These are phyloP conservation scores for Ceratonia siliqua DNA, from an alignment of 306 rosid genomes.

Conservation along the genomic window DNA sequence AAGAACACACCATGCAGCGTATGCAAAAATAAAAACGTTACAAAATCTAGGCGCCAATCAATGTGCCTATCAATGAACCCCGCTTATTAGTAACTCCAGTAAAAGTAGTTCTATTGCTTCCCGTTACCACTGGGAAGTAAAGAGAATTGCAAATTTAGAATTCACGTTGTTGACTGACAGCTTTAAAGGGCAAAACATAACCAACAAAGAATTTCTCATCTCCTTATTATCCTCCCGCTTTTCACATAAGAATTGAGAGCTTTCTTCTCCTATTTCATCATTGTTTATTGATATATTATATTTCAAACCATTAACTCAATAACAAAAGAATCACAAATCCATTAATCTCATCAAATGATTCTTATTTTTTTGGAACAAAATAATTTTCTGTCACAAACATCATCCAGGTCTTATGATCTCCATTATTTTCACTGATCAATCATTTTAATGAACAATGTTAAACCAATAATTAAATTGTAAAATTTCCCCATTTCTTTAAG, in stretches of 20 bases:
- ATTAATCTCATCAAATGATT: not conserved
- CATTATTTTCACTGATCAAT: not conserved
- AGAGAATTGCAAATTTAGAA: not conserved
- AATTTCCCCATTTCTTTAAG: not conserved
- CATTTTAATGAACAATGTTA: not conserved
- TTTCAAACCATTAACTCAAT: too few relatives aligned
- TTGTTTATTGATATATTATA: too few relatives aligned
- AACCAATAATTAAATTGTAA: not conserved
- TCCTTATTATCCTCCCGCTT: not conserved
- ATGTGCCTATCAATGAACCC: not conserved
- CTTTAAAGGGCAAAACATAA: constrained; percentile 7
- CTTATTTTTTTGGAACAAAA: not conserved
- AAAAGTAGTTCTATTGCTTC: constrained; percentile 3
- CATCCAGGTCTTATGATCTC: not conserved
- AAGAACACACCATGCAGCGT: not conserved
- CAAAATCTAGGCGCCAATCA: not conserved
- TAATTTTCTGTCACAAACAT: not conserved
- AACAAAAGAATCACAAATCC: too few relatives aligned
- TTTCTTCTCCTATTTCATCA: too few relatives aligned
- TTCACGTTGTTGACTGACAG: not conserved
- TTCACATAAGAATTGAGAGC: too few relatives aligned
- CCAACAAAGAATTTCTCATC: not conserved
- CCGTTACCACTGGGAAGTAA: not conserved
- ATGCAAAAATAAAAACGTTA: not conserved
- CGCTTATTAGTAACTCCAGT: not conserved